Base-by-base conservation (phyloP, 495 filamentous ascomycete species). In the Neurospora cerealis region DNA sequence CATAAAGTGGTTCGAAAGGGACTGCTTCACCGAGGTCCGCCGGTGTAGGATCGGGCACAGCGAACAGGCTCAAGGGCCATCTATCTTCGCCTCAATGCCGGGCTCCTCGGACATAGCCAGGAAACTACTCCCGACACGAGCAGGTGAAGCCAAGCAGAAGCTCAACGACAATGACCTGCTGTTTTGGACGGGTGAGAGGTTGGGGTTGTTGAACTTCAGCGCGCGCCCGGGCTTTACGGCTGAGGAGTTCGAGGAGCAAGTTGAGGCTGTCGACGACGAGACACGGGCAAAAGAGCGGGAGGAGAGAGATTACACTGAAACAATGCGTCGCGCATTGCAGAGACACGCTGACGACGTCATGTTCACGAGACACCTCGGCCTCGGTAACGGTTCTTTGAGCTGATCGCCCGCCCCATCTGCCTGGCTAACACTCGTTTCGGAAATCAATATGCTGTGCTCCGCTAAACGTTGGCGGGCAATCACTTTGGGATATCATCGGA, bases 1-100 rank as follows among this genome's bases (percentile, higher is more conserved):
- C 73, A 79, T 98, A 73, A 97, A 94, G 81, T 98, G 95, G 95
- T 88, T 96, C 34, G 95, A 98, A 81, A 87, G 94, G 34, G 93
- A 98, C 77, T 94, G 93, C 13, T 90, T 89, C 71, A 89, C 90
- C n/a, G 89, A 93, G 76, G 91, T 94, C 60, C 89, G 95, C 36
- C 88, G 88, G 19, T 91, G 90, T 82, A 93, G 91, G 76, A 94
- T 92, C 66, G 86, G 87, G 37, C 84, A 87, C 60, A 83, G 83
- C 77, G 81, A 86, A 78, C 70, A 77, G 74, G 70, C 80, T 70
- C 71, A 80, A 74, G 75, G 78, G 66, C 75, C 79, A 17, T 82
- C 83, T 34, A 77, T 87, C 1, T 89, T 89, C 71, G 82, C 80
- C 69, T 84, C 80, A 69, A 86, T 84, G 83, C 82, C 80, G 9